phyloP scores from a whole-genome alignment of 208 protist species.

The Crithidia sp. region DNA sequence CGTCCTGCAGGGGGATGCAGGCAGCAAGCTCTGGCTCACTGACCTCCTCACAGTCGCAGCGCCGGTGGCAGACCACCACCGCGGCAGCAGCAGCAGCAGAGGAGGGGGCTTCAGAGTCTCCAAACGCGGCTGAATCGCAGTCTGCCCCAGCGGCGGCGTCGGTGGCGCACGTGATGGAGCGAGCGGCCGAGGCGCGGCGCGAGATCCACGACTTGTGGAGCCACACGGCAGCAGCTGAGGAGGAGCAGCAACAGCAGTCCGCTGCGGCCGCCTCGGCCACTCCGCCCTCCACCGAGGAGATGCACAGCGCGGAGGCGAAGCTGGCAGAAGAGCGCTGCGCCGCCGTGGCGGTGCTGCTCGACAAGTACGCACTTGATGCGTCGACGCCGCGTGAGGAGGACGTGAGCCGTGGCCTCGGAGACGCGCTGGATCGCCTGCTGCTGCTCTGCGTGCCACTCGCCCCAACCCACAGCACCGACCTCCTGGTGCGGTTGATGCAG shows the following conservation, averaged over 20 bases:
- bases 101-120: neutral
- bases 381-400: conserved; percentile 75
- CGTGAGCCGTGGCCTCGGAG: conserved; percentile 78
- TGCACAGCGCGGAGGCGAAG: conserved; percentile 18
- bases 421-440: conserved; percentile 86
- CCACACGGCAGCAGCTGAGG: conserved; percentile 13
- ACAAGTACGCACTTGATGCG: conserved; percentile 61
- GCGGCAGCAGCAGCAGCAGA: neutral
- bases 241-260: conserved; percentile 22
- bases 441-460: conserved; percentile 79
- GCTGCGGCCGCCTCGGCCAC: neutral
- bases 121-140: too few species aligned
- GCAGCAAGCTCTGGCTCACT: neutral
- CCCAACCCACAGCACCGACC: conserved; percentile 38
- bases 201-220: conserved; percentile 82
- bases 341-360: conserved; percentile 40
- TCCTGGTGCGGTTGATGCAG: conserved; percentile 68
- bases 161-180: conserved; percentile 60
- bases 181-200: conserved; percentile 61
- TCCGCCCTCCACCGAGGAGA: neutral
- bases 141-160: neutral
- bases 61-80: conserved; percentile 6
- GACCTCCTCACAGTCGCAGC: neutral
- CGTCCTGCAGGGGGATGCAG: neutral
- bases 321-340: conserved; percentile 33